Evolutionary conservation across 805 yeast species (phyloP).

Genomic region (Myxozyma sirexii): DNA sequence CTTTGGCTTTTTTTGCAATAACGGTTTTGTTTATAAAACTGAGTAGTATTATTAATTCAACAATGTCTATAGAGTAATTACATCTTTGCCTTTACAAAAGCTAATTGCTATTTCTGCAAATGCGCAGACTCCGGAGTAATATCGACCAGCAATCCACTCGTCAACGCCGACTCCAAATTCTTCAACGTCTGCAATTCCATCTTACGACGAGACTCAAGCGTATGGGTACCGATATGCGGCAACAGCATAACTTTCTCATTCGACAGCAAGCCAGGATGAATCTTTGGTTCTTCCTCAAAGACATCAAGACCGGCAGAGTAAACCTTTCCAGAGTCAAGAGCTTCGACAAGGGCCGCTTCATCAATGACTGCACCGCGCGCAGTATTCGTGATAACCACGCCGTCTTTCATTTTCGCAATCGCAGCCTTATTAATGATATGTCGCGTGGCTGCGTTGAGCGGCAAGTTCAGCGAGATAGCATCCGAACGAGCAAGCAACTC

Average conservation of each 20-base stretch:
- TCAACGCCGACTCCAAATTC: conserved; percentile 62
- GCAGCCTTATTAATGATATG: conserved; percentile 67
- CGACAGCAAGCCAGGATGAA: conserved; percentile 55
- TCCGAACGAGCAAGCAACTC: conserved; percentile 66
- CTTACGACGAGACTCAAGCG: conserved; percentile 67
- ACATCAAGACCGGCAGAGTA: conserved; percentile 66
- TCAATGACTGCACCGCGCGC: conserved; percentile 84
- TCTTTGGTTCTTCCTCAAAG: conserved; percentile 64
- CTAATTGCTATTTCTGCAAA: conserved; percentile 4
- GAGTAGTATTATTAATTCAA: too few relatives aligned
- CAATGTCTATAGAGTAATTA: too few relatives aligned
- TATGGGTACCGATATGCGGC: conserved; percentile 89
- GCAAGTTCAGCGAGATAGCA: conserved; percentile 72
- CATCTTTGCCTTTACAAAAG: neutral
- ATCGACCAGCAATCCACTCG: conserved; percentile 62
- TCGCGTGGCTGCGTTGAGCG: conserved; percentile 69
- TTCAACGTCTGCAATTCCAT: conserved; percentile 81
- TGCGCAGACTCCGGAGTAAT: conserved; percentile 25
- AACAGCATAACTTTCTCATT: conserved; percentile 60
- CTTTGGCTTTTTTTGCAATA: neutral
- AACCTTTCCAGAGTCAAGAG: conserved; percentile 57
- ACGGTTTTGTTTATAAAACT: too few relatives aligned
- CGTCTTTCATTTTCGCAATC: conserved; percentile 72
- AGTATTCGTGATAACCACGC: conserved; percentile 76
- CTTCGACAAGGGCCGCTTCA: conserved; percentile 56